Evolutionary conservation across 345 rosid genomes (phyloP).

Genomic region (Xanthoceras sorbifolium): DNA sequence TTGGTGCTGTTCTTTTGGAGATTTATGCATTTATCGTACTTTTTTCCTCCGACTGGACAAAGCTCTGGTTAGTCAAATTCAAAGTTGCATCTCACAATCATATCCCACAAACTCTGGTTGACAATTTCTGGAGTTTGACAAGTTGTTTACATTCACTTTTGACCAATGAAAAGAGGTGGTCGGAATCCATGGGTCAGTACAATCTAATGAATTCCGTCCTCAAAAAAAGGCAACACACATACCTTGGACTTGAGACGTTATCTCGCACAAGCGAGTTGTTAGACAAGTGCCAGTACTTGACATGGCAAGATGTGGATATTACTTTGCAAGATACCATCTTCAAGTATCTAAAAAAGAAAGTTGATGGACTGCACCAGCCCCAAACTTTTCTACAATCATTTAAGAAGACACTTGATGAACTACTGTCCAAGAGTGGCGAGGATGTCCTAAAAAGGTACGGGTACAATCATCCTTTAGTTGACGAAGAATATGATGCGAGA

Average conservation of each 20-base stretch:
- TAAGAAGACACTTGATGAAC: no score
- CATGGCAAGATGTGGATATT: neutral
- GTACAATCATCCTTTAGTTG: no score
- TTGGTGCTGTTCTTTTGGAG: no score
- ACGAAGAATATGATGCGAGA: constrained; percentile 16
- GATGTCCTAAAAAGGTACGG: no score
- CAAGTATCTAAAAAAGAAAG: neutral
- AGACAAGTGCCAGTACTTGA: neutral
- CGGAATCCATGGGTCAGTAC: neutral
- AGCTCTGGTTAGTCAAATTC: no score
- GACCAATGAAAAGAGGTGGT: constrained; percentile 1
- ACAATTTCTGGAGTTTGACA: neutral
- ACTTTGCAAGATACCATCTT: neutral
- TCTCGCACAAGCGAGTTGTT: neutral
- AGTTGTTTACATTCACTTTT: neutral
- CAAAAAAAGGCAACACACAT: neutral
- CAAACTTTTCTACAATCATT: no score
- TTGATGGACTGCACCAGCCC: no score
- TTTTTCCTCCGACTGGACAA: neutral
- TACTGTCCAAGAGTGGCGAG: no score
- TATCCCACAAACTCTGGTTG: neutral
- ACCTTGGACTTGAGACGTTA: neutral
- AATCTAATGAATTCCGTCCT: neutral
- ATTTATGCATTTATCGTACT: no score
- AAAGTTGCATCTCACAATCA: no score